Evolutionary conservation across 2,329 filamentous ascomycete genomes (phyloP), one percentile per base, ranked within the genome.

Genomic region (Celoporthe dispersa): DNA sequence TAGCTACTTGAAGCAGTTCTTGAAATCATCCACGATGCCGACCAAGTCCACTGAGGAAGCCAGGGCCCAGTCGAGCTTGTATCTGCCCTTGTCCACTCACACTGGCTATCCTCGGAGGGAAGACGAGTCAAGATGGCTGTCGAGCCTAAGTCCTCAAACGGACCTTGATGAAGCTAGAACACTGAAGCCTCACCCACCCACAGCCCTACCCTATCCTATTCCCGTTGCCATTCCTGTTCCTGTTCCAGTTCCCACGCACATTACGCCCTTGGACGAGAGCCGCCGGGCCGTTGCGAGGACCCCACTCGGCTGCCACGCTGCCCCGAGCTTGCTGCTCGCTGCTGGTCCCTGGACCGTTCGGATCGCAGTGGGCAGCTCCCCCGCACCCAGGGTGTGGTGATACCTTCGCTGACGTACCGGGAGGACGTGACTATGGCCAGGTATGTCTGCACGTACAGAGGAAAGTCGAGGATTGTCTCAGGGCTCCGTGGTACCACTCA

Each of bases 271-370:
- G 37, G 41, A 66, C 31, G 59, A 41, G 64, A 59, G 64, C 64
- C 51, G 64, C 64, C 64, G 64, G 64, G 64, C 64, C 64, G 64
- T 66, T 28, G 64, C 64, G 64, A 66, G 37, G 7, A 25, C 51
- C 51, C 35, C 64, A 57, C 64, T 37, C 63, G 25, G 44, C 39
- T 65, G 28, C 44, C 28, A 51, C 22, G 25, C 44, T 19, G 22
- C 33, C 19, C 31, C 53, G 53, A 55, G 53, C 53, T 41, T 48
- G 35, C 37, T 19, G 22, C 16, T 44, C 6, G 12, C 44, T 48
- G 44, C 44, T 63, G 25, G 25, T 41, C 25, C 22, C 41, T 33
- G 28, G n/a, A 25, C 37, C 37, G 61, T 25, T 14, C 37, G 11
- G 22, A 19, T 64, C 25, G 39, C 31, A 22, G 31, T 8, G 16